phyloP scores from a whole-genome alignment of 495 filamentous ascomycete genomes.

The Chaetomium fimeti region DNA sequence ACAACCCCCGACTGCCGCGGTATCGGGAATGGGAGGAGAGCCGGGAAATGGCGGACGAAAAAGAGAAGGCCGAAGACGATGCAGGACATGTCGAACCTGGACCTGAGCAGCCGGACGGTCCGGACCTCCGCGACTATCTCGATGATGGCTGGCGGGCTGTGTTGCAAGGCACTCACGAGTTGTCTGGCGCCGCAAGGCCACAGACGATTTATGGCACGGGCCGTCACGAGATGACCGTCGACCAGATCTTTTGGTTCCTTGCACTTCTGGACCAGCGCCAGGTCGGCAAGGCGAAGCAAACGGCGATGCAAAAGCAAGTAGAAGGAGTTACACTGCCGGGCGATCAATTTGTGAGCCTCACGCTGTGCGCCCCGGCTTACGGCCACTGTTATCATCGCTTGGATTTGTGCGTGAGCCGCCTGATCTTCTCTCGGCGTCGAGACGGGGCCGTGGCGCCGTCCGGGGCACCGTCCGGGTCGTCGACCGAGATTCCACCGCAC shows the following conservation, averaged over 20 bases:
- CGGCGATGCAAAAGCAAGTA: neutral
- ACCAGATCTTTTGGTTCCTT: slow-evolving; percentile 20
- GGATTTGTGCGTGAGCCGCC: neutral
- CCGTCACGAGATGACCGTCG: neutral
- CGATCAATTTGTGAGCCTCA: slow-evolving; percentile 8
- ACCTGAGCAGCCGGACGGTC: neutral
- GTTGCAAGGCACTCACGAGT: neutral
- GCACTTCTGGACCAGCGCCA: slow-evolving; percentile 13
- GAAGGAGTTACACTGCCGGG: neutral
- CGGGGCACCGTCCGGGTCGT: too few relatives aligned
- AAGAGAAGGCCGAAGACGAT: neutral
- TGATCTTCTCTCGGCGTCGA: slow-evolving; percentile 11
- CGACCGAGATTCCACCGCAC: neutral
- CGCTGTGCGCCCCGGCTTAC: neutral
- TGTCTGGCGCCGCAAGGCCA: too few relatives aligned
- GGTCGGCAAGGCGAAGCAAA: neutral
- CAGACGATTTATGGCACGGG: too few relatives aligned
- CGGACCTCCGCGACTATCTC: neutral
- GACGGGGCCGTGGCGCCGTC: too few relatives aligned
- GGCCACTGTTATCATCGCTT: too few relatives aligned
- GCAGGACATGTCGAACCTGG: neutral
- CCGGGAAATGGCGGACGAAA: neutral
- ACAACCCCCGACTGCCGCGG: neutral
- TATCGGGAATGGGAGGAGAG: neutral
- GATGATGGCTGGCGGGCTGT: slow-evolving; percentile 5